These are phyloP conservation scores for Xerocomus brunneocitrinus DNA, from an alignment of 768 basidiomycete species.

Conservation along the genomic window DNA sequence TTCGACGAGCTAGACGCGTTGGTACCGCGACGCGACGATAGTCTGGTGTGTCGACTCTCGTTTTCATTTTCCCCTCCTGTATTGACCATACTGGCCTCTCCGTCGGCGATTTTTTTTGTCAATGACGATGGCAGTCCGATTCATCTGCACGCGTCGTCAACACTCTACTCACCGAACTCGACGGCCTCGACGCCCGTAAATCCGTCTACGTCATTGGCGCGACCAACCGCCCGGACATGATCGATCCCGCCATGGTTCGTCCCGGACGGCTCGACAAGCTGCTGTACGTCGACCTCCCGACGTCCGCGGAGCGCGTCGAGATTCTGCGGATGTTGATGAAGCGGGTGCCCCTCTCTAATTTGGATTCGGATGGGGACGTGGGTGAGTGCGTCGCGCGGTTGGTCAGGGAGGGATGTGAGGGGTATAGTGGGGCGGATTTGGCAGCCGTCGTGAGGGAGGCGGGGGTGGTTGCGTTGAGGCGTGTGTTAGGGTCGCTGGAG, in stretches of 20 bases:
- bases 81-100: not conserved
- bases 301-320: slow-evolving; percentile 68
- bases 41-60: slow-evolving; percentile 52
- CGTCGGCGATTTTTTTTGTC: not conserved
- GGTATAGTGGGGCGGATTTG: slow-evolving; percentile 90
- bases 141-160: slow-evolving; percentile 89
- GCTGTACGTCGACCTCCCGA: slow-evolving; percentile 87
- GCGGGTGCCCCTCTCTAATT: slow-evolving; percentile 56
- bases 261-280: slow-evolving; percentile 93
- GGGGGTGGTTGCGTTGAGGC: slow-evolving; percentile 75
- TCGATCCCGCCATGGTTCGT: slow-evolving; percentile 97
- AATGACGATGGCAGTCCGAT: slow-evolving; percentile 52
- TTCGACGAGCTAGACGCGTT: slow-evolving; percentile 94
- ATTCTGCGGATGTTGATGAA: slow-evolving; percentile 75
- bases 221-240: slow-evolving; percentile 95
- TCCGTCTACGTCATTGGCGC: slow-evolving; percentile 92
- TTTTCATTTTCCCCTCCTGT: not conserved
- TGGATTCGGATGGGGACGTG: slow-evolving; percentile 4
- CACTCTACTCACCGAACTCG: slow-evolving; percentile 89
- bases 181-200: slow-evolving; percentile 83
- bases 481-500: slow-evolving; percentile 64
- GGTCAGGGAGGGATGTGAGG: slow-evolving; percentile 64
- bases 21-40: slow-evolving; percentile 87
- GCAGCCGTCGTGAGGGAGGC: slow-evolving; percentile 87
- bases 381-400: slow-evolving; percentile 38